Conservation (phyloP, 352 stramenopile genomes). For the Phytophthora lateralis region DNA sequence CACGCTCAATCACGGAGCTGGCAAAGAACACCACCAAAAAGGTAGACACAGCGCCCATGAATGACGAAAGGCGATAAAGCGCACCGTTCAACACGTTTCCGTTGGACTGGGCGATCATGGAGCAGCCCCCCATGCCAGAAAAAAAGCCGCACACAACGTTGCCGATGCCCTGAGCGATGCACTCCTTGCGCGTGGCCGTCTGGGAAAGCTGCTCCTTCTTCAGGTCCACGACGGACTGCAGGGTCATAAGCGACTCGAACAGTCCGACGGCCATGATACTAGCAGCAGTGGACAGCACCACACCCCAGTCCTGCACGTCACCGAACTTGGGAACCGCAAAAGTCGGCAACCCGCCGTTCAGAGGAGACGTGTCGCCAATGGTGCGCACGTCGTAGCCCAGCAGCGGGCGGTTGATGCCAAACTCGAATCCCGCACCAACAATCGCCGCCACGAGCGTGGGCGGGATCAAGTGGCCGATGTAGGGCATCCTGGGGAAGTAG, state of each 20-base stretch:
- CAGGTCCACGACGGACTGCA: conserved; percentile 93
- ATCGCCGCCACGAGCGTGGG: conserved; percentile 81
- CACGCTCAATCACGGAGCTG: conserved; percentile 81
- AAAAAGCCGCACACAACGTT: conserved; percentile 94
- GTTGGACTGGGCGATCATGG: conserved; percentile 94
- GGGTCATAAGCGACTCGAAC: conserved; percentile 95
- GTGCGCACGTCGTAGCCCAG: conserved; percentile 78
- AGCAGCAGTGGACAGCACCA: conserved; percentile 86
- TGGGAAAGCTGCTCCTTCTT: conserved; percentile 77
- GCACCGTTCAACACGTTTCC: conserved; percentile 91
- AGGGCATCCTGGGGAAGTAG: conserved; percentile 69
- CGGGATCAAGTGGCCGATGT: conserved; percentile 70
- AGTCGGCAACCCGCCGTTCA: conserved; percentile 55
- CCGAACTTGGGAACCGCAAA: conserved; percentile 57
- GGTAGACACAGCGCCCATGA: conserved; percentile 64
- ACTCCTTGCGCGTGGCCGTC: conserved; percentile 73
- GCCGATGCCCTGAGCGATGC: conserved; percentile 87
- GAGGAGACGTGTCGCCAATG: conserved; percentile 74
- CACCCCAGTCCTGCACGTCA: conserved; percentile 61
- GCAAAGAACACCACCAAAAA: conserved; percentile 85
- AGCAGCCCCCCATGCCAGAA: conserved; percentile 93
- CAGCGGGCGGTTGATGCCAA: conserved; percentile 81
- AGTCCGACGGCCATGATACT: conserved; percentile 92
- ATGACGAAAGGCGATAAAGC: conserved; percentile 67
- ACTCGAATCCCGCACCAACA: conserved; percentile 85